Base-by-base conservation (phyloP, 225 moss, liverwort and hornwort genomes). In the Marchantia paleacea region DNA sequence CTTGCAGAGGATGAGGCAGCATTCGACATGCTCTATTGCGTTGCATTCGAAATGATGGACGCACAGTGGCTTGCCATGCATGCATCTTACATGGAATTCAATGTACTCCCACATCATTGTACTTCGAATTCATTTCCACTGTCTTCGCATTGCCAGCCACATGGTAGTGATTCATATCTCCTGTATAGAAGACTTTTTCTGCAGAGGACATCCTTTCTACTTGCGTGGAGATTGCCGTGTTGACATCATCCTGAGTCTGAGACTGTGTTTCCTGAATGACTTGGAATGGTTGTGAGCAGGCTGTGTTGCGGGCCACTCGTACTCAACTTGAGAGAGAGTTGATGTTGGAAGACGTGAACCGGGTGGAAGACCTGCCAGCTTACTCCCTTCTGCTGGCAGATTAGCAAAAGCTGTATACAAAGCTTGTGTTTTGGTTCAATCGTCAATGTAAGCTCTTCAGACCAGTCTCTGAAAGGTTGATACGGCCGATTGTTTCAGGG, bases 11-110 rank as follows among this genome's bases (percentile, higher is more conserved):
- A 97, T 78, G 97, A 93, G 79, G 84, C 78, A 80, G 93, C 97
- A 71, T 95, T 97, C 75, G 97, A 97, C 49, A 82, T 90, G 86
- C 81, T 97, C 28, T 97, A 95, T 75, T 95, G 95, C 76, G 91
- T 97, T 10, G 92, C 93, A 58, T 97, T 95, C 81, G 92, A 91
- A 82, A 90, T 93, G 92, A 84, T 97, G 86, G 97, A 97, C 82
- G 88, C 91, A 0, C 95, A 97, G 57, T 97, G 97, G 97, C 91
- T 97, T 75, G 93, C 91, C 12, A 81, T 90, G 87, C 89, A 85
- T 69, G 97, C 97, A 73, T 97, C 97, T 8, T 97, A 97, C 78
- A 97, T 97, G 97, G 97, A 97, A 72, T 97, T 97, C 75, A 95
- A 97, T 81, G 91, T 91, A 81, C 78, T 51, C 15, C 58, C 29